Conservation (phyloP, 2,329 filamentous ascomycete genomes). For the Calonectria henricotiae region DNA sequence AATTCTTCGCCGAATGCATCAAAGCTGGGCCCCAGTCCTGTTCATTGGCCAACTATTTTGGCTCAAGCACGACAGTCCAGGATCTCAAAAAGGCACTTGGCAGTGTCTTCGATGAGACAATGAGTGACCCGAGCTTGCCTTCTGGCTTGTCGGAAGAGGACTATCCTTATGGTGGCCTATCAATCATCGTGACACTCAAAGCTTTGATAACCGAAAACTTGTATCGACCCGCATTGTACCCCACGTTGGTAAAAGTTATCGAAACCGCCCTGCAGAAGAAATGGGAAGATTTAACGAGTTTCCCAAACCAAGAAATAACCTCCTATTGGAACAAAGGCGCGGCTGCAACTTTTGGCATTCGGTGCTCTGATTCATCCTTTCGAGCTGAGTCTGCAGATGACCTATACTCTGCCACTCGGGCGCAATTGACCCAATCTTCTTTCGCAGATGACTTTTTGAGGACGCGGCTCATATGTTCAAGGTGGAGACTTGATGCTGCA, state of each 20-base stretch:
- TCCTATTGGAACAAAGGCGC: conserved; percentile 35
- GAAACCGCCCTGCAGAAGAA: conserved; percentile 18
- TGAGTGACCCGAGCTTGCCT: not conserved
- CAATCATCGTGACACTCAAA: conserved; percentile 11
- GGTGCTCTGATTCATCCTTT: conserved; percentile 35
- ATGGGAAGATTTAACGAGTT: conserved; percentile 3
- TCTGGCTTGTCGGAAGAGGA: not conserved
- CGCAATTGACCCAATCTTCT: conserved; percentile 19
- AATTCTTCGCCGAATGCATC: conserved; percentile 36
- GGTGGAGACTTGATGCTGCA: conserved; percentile 42
- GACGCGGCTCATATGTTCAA: conserved; percentile 31
- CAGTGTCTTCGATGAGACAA: not conserved
- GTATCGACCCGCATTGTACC: not conserved
- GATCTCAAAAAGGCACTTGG: not conserved
- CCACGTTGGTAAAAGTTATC: not conserved
- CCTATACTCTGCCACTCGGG: conserved; percentile 26
- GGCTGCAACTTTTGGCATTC: conserved; percentile 20
- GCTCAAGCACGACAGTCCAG: not conserved
- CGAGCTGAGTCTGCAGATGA: conserved; percentile 31
- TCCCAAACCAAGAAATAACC: not conserved
- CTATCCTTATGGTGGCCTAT: conserved; percentile 12
- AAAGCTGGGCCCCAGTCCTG: conserved; percentile 21
- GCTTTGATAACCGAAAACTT: conserved; percentile 4
- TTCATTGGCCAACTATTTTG: conserved; percentile 11
- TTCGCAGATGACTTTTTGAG: conserved; percentile 40